Conservation (phyloP, 2,329 filamentous ascomycete genomes). For the Onygenales sp. region DNA sequence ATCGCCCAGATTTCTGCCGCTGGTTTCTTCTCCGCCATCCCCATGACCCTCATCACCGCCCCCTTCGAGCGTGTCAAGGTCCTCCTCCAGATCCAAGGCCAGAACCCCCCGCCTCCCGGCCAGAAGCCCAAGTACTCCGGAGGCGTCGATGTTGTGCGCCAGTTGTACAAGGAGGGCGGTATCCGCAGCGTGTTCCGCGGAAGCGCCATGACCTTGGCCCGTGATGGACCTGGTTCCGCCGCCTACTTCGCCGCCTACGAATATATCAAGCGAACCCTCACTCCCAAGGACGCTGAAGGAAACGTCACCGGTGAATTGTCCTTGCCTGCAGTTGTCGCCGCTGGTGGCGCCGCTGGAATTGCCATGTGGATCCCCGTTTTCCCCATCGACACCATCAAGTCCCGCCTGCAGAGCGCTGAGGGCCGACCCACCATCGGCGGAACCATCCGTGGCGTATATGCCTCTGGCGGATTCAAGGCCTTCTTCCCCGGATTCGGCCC, state of each 20-base stretch:
- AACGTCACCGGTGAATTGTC: slow-evolving; percentile 68
- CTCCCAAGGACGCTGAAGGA: slow-evolving; percentile 68
- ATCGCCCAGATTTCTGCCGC: slow-evolving; percentile 84
- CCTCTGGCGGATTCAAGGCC: slow-evolving; percentile 70
- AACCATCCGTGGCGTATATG: slow-evolving; percentile 75
- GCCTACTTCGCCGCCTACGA: slow-evolving; percentile 98
- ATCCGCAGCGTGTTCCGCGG: slow-evolving; percentile 88
- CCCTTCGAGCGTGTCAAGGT: slow-evolving; percentile 99
- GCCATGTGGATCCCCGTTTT: slow-evolving; percentile 99
- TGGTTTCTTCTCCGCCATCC: slow-evolving; percentile 94
- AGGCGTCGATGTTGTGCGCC: slow-evolving; percentile 79
- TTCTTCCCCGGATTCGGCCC: slow-evolving; percentile 98
- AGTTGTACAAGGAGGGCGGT: slow-evolving; percentile 86
- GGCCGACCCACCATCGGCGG: slow-evolving; percentile 71
- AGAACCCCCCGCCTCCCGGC: slow-evolving; percentile 72
- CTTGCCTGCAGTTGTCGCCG: slow-evolving; percentile 70
- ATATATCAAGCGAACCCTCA: slow-evolving; percentile 79
- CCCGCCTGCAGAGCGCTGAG: slow-evolving; percentile 80
- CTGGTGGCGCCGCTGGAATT: slow-evolving; percentile 82
- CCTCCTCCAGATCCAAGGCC: slow-evolving; percentile 92
- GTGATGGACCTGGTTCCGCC: slow-evolving; percentile 85
- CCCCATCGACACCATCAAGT: slow-evolving; percentile 95
- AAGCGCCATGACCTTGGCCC: slow-evolving; percentile 77
- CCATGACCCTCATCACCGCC: slow-evolving; percentile 96
- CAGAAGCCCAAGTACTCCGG: slow-evolving; percentile 89